Percentiles rank a stretch among this genome's conserved stretches.
Conservation (phyloP, 805 yeast species). For the Kuraishia cidri region DNA sequence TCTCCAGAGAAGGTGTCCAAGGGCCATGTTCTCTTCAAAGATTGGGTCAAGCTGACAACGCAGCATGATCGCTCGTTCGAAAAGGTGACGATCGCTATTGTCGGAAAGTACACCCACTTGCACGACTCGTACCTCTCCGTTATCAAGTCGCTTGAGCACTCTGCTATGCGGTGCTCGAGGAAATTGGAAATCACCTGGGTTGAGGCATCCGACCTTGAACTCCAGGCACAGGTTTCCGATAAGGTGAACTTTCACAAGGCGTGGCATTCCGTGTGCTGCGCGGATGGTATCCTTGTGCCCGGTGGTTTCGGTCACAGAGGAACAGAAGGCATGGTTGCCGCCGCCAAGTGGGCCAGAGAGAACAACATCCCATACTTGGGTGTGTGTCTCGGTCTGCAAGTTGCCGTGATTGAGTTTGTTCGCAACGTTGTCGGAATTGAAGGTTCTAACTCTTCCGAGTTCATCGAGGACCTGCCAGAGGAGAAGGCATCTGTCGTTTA, state of each 20-base stretch:
- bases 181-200: slow-evolving; percentile 91
- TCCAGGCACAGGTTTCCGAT: slow-evolving; percentile 48
- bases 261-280: slow-evolving; percentile 88
- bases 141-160: slow-evolving; percentile 90
- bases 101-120: slow-evolving; percentile 93
- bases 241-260: slow-evolving; percentile 86
- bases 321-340: slow-evolving; percentile 95
- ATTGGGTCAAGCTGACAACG: slow-evolving; percentile 76
- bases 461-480: slow-evolving; percentile 53
- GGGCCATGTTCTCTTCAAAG: slow-evolving; percentile 62
- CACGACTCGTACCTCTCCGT: slow-evolving; percentile 94
- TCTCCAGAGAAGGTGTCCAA: slow-evolving; percentile 40
- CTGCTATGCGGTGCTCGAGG: slow-evolving; percentile 84
- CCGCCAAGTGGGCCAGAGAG: slow-evolving; percentile 98
- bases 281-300: slow-evolving; percentile 95
- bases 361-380: slow-evolving; percentile 92
- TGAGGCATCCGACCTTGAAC: slow-evolving; percentile 86
- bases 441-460: slow-evolving; percentile 76
- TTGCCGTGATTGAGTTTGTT: slow-evolving; percentile 91
- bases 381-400: slow-evolving; percentile 94
- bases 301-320: slow-evolving; percentile 99
- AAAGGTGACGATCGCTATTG: slow-evolving; percentile 88
- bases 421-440: slow-evolving; percentile 67
- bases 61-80: slow-evolving; percentile 79
- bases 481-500: slow-evolving; percentile 75